A percentile compares a stretch with the other conserved stretches of the same genome.
Conservation (phyloP, 2,329 filamentous ascomycete genomes). For the Xenosphaeropsis pyriputrescens region DNA sequence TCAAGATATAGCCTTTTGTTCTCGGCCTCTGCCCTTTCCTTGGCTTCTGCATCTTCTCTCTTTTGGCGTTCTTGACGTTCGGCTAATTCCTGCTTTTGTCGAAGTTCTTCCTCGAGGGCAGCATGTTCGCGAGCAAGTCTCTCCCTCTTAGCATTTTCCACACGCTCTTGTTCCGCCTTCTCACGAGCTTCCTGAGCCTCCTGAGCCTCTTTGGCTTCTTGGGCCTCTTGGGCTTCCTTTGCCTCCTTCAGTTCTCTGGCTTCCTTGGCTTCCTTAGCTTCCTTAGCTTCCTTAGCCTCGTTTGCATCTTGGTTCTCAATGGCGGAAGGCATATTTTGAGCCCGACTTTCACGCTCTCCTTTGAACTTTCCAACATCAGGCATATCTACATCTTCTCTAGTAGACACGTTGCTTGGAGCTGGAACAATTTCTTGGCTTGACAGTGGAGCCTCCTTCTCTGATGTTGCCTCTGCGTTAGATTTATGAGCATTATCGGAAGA, state of each 20-base stretch:
- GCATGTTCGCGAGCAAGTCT: slow-evolving; percentile 18
- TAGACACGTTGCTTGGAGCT: too few species aligned
- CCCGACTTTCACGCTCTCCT: slow-evolving; percentile 23
- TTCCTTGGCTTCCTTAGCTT: slow-evolving; percentile 16
- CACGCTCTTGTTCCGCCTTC: slow-evolving; percentile 8
- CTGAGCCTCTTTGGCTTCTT: slow-evolving; percentile 1
- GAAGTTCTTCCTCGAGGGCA: slow-evolving; percentile 7
- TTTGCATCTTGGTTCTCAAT: slow-evolving; percentile 18
- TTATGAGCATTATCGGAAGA: too few species aligned
- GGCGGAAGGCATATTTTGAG: slow-evolving; percentile 12
- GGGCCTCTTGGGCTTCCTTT: slow-evolving; percentile 10
- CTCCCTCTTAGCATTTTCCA: slow-evolving; percentile 5
- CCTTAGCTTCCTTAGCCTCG: slow-evolving; percentile 7
- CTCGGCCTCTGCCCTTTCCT: slow-evolving; percentile 34
- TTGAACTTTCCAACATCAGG: slow-evolving; percentile 20
- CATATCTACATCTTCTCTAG: slow-evolving; percentile 1
- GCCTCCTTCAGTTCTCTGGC: slow-evolving; percentile 10
- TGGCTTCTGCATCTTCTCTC: slow-evolving; percentile 31
- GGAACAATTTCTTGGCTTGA: too few species aligned
- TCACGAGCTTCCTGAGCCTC: slow-evolving; percentile 12
- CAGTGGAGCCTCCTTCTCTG: too few species aligned
- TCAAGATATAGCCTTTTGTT: slow-evolving; percentile 31
- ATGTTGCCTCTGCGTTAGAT: too few species aligned
- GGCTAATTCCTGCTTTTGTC: slow-evolving; percentile 21
- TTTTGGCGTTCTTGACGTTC: slow-evolving; percentile 32